Percentiles rank a stretch among this genome's conserved stretches.
Conservation (phyloP, 140 eudicot genomes). For the Cichorium intybus region DNA sequence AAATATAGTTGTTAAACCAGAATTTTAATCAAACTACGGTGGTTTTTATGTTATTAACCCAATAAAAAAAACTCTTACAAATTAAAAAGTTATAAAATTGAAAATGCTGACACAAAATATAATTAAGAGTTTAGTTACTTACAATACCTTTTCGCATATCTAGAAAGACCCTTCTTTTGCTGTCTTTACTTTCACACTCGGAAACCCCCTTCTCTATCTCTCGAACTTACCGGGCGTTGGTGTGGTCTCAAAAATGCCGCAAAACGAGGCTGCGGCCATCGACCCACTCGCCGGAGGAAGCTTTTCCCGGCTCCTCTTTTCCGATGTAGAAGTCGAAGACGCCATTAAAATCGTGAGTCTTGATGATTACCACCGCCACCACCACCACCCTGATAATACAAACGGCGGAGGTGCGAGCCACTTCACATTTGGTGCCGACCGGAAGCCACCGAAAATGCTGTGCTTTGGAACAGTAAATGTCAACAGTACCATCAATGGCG, state of each 20-base stretch:
- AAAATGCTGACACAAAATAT: not conserved
- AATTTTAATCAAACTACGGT: no score
- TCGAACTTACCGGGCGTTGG: conserved; percentile 11
- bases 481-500: conserved; percentile 2
- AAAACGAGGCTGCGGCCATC: conserved; percentile 36
- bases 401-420: conserved; percentile 11
- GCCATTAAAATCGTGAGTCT: conserved; percentile 10
- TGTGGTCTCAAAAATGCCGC: conserved; percentile 36
- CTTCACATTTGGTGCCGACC: conserved; percentile 24
- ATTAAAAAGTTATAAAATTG: no score
- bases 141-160: not conserved
- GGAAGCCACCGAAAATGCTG: conserved; percentile 54
- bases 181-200: conserved; percentile 4
- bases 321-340: conserved; percentile 35
- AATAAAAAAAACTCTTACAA: no score
- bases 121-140: not conserved
- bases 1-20: no score
- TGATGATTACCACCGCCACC: conserved; percentile 5
- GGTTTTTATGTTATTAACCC: no score
- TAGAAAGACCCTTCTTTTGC: conserved; percentile 17
- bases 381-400: not conserved
- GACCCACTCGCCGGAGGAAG: conserved; percentile 51
- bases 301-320: conserved; percentile 59
- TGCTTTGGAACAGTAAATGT: conserved; percentile 47
- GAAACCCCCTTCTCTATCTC: not conserved